phyloP scores from a whole-genome alignment of 2,329 filamentous ascomycete species.

The Gaeumannomyces tritici region DNA sequence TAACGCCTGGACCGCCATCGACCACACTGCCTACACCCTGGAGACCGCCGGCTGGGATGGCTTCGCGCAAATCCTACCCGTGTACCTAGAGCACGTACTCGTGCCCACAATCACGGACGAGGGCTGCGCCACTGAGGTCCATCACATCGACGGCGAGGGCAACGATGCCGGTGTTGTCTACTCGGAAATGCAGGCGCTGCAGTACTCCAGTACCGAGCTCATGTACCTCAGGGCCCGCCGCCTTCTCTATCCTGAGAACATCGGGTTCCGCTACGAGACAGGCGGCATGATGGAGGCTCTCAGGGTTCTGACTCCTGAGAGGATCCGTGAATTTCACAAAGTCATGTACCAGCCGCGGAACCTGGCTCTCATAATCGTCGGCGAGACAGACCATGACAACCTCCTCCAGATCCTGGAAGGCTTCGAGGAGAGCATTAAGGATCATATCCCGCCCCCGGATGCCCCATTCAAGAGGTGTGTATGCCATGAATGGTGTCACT shows the following conservation, averaged over 20 bases:
- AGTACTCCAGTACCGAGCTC: constrained; percentile 74
- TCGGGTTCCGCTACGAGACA: constrained; percentile 96
- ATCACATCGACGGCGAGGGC: constrained; percentile 87
- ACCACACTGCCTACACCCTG: constrained; percentile 92
- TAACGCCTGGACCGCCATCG: constrained; percentile 94
- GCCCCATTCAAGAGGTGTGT: constrained; percentile 61
- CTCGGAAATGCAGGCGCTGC: constrained; percentile 95
- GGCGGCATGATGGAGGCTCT: constrained; percentile 92
- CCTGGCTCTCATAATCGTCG: constrained; percentile 82
- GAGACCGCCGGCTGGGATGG: constrained; percentile 96
- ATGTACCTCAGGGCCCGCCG: constrained; percentile 78
- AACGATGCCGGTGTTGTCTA: constrained; percentile 97
- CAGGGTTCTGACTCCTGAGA: constrained; percentile 73
- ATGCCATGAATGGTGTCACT: not conserved
- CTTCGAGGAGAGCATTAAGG: constrained; percentile 80
- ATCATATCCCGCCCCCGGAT: constrained; percentile 67
- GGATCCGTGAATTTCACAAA: constrained; percentile 88
- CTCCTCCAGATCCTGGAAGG: constrained; percentile 73
- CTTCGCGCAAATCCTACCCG: constrained; percentile 85
- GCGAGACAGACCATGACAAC: constrained; percentile 75
- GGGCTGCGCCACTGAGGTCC: constrained; percentile 89
- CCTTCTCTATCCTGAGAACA: constrained; percentile 75
- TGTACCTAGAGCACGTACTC: constrained; percentile 92
- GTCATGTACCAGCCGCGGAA: constrained; percentile 99
- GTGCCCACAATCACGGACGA: constrained; percentile 87